Conservation (phyloP, 805 yeast species). For the Lipomyces anomalus region DNA sequence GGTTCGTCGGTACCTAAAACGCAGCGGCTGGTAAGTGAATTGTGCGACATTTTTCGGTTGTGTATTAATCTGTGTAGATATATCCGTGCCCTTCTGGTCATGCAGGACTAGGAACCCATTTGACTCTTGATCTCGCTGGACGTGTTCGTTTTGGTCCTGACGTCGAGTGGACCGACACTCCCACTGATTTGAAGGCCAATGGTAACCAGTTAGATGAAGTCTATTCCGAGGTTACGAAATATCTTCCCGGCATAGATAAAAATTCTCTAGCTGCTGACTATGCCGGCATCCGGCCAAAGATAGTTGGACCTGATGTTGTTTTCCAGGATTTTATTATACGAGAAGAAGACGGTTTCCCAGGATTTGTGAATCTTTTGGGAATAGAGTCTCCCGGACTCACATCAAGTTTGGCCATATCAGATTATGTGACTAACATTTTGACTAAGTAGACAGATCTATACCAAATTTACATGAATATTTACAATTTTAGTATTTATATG, state of each 20-base stretch:
- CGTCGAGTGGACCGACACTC: conserved; percentile 59
- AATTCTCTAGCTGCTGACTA: conserved; percentile 59
- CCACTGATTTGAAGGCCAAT: conserved; percentile 31
- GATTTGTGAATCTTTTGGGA: conserved; percentile 73
- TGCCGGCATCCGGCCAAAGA: conserved; percentile 80
- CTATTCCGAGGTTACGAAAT: conserved; percentile 49
- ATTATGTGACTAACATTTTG: conserved; percentile 46
- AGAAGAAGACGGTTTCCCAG: conserved; percentile 65
- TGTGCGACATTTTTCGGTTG: too few relatives aligned
- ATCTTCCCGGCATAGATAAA: conserved; percentile 55
- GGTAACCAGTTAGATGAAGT: conserved; percentile 49
- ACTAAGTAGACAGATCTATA: not conserved
- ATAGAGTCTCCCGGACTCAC: conserved; percentile 88
- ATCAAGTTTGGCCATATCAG: conserved; percentile 74
- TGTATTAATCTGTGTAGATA: too few relatives aligned
- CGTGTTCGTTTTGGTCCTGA: conserved; percentile 84
- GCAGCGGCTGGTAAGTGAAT: conserved; percentile 36
- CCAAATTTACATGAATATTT: not conserved
- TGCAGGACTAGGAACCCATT: conserved; percentile 80
- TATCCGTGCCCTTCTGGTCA: conserved; percentile 75
- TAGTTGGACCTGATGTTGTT: conserved; percentile 42
- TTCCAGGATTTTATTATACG: conserved; percentile 72
- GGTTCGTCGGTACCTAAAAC: conserved; percentile 46
- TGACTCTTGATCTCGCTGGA: conserved; percentile 78
- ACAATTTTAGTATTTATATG: too few relatives aligned